Base-by-base conservation (phyloP, 192 early-diverging fungal genomes). In the Phlyctochytrium planicorne region DNA sequence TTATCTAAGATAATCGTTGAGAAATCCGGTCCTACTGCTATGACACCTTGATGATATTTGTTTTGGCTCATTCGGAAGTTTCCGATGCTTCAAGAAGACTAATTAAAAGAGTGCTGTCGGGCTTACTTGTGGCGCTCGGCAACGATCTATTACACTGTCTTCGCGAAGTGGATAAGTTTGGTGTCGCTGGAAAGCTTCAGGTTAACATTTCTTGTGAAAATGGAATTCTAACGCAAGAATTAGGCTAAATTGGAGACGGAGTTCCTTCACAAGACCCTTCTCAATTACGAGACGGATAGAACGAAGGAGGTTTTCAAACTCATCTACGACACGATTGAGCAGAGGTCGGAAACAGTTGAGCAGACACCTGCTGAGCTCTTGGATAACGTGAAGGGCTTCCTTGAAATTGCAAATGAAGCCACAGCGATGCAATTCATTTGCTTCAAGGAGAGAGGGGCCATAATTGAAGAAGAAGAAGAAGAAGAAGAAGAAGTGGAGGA, bases 121-220 rank as follows among this genome's bases (percentile, higher is more conserved):
- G 83, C 31, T 77, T 96, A 36, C 68, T 93, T 6, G 81, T 81
- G 25, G 80, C 78, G 52, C 84, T 98, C 75, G 88, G 88, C 2
- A 86, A 89, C 60, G 91, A 94, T 66, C 79, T 96, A 69, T 79
- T 97, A 23, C 84, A 87, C 52, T 79, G 84, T 62, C 92, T 94
- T 61, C 84, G 91, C 32, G 70, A 84, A 52, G 84, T 97, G 4
- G 94, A 94, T 62, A 67, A 82, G 57, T 98, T 95, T 74, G 93
- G 93, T 65, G 89, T 87, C 66, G 91, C 90, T 32, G 96, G 96
- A 4, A 93, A 94, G 89, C 73, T 97, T 52, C 96, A 96, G 82
- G 86, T 86, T 73, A n/a, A 31, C 23, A 16, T 2, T 52, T 36
- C n/a, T 23, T 59, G 34, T 33, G 4, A 20, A 52, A 16, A 14